Evolutionary conservation across 2,329 filamentous ascomycete genomes (phyloP), one percentile per base, ranked within the genome.

Genomic region (Aspergillus candidus): DNA sequence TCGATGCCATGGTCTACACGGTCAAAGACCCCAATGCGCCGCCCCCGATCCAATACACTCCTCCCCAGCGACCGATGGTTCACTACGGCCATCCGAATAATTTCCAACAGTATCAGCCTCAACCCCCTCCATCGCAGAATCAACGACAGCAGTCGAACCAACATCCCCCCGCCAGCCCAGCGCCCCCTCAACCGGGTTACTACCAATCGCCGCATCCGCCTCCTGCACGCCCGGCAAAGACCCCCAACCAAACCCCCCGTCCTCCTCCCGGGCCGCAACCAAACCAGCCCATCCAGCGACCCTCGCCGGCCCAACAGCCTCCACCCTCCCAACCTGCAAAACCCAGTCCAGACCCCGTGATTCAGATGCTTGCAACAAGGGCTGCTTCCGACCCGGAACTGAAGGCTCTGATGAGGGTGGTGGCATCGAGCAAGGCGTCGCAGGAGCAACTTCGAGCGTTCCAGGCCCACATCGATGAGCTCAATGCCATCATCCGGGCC

Each of bases 1-100:
- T 83, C 50, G 77, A 80, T 48, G 76, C 75, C 13, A 72, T 74
- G 52, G 66, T 80, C 17, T 80, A 76, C 56, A 72, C 72, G 11
- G 75, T 79, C 38, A 76, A 76, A 50, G 74, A 76, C 40, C 67
- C 69, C 35, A 65, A 66, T 43, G 57, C 63, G 27, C 66, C 64
- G 35, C 63, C 62, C 10, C 58, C 60, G 6, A 59, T 66, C 35
- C 65, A 69, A 49, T 66, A 68, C 51, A 57, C 65, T 11, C 59
- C 62, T 10, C 55, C 60, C 7, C 68, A 68, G 40, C 63, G 68
- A 35, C 67, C 65, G 22, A 68, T 70, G 60, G 60, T 70, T 15
- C 68, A 71, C 49, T 71, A 70, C 44, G 63, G 67, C 4, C 62
- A 63, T 35, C 60, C 63, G 32, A 61, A 61, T 48, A 65, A 61